Conservation (phyloP, 192 early-diverging fungal species). For the Linnemannia hyalina region DNA sequence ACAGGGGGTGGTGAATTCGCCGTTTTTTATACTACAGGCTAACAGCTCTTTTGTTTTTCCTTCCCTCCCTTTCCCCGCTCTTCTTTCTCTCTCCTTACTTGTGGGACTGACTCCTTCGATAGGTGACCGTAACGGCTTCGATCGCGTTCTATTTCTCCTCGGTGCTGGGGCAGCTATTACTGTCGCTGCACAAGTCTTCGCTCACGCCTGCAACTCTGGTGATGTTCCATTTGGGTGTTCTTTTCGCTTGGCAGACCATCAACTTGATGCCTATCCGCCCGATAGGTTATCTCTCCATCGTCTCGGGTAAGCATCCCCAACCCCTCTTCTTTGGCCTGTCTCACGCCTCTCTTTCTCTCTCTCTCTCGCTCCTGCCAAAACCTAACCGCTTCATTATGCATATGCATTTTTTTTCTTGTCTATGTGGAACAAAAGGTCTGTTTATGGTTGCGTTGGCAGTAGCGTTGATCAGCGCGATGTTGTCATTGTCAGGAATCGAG, state of each 20-base stretch:
- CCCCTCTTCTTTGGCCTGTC: too few species aligned
- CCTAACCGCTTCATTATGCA: neutral
- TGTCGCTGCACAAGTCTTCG: conserved; percentile 17
- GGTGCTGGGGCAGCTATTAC: conserved; percentile 26
- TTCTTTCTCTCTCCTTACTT: neutral
- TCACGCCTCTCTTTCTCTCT: too few species aligned
- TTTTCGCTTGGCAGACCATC: conserved; percentile 36
- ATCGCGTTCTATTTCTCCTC: conserved; percentile 47
- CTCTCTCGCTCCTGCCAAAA: neutral
- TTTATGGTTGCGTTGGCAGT: conserved; percentile 24
- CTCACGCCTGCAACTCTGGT: conserved; percentile 29
- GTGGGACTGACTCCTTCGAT: neutral
- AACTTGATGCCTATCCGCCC: conserved; percentile 29
- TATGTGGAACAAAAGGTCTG: conserved; percentile 14
- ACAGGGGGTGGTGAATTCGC: neutral
- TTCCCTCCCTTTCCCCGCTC: neutral
- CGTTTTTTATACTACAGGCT: neutral
- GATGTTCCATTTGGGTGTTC: conserved; percentile 43
- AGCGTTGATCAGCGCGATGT: conserved; percentile 24
- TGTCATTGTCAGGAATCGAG: conserved; percentile 22
- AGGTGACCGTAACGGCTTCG: conserved; percentile 40
- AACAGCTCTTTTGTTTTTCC: neutral
- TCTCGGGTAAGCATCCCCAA: conserved; percentile 15
- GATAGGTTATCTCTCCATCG: conserved; percentile 33
- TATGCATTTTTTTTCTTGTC: neutral